Evolutionary conservation across 345 rosid genomes (phyloP).

Genomic region (Sonneratia alba): DNA sequence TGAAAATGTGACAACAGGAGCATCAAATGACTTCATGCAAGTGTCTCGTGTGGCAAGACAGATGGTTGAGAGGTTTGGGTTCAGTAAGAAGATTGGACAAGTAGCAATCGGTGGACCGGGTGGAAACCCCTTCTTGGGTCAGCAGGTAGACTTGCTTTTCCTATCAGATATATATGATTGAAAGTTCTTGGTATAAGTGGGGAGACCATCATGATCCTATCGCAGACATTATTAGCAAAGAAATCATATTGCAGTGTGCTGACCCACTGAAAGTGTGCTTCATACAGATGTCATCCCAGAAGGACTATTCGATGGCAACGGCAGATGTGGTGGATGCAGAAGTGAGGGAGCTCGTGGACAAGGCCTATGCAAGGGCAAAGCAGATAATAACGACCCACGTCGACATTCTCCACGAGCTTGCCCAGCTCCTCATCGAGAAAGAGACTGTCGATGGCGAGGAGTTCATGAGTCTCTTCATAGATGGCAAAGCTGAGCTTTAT

Average conservation of each 20-base stretch:
- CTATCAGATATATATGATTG: background rate
- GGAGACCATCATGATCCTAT: background rate
- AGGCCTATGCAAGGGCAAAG: conserved; percentile 61
- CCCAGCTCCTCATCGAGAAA: conserved; percentile 83
- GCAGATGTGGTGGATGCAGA: conserved; percentile 89
- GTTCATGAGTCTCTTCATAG: conserved; percentile 97
- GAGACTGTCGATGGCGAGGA: conserved; percentile 98
- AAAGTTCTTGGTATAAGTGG: background rate
- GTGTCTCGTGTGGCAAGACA: conserved; percentile 98
- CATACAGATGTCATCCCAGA: conserved; percentile 82
- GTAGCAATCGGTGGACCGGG: conserved; percentile 90
- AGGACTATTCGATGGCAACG: conserved; percentile 97
- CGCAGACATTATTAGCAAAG: background rate
- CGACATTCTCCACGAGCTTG: conserved; percentile 77
- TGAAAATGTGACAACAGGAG: conserved; percentile 96
- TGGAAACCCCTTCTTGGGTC: conserved; percentile 96
- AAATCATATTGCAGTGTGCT: background rate
- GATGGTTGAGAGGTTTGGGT: conserved; percentile 96
- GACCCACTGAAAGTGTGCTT: background rate
- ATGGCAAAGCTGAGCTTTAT: conserved; percentile 85
- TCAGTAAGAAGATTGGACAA: conserved; percentile 97
- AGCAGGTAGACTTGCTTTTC: conserved; percentile 28
- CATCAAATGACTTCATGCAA: conserved; percentile 98
- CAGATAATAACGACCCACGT: conserved; percentile 61
- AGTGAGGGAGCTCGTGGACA: conserved; percentile 83